Evolutionary conservation across 1,284 basidiomycete species (phyloP), one percentile per base, ranked within the genome.

Genomic region (Chiua sp.): DNA sequence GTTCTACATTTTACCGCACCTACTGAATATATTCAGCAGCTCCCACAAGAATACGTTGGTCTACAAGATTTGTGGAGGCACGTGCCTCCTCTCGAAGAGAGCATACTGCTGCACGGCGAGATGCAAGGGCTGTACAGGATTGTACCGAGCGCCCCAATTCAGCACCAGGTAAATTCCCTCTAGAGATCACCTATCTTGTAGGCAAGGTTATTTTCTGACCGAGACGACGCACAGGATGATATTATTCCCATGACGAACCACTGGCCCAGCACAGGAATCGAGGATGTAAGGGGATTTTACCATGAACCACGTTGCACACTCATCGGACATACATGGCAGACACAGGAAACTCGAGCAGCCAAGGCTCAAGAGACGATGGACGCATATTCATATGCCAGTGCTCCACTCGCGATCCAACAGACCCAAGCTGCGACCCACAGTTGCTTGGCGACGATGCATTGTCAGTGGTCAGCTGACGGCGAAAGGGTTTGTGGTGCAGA

Each of bases 381-480:
- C 12, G 35, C 37, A 20, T 18, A 15, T 20, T 18, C 37, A 39
- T 18, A 5, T 44, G 20, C n/a, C 20, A 11, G 42, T 44, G 42
- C 42, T 22, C 42, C 20, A 10, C 4, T 22, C 12, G 22, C 8
- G 26, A 26, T 26, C 26, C 3, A 26, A 26, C 26, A 26, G 4
- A 4, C n/a, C 12, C 62, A 65, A 18, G 7, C 42, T n/a, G 11
- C n/a, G 8, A n/a, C n/a, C 8, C 42, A 44, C 20, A 49, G 30
- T 2, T 68, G 67, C 51, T 10, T 0, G 4, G 18, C 1, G 7
- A 10, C 0, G 1, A 3, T 0, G 5, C 28, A 0, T 22, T 66
- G 65, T n/a, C 10, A 3, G 7, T 66, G 67, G 64, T 4, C 13
- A 1, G 3, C 20, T 8, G 6, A 30, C 22, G 42, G n/a, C 18